Evolutionary conservation across 345 rosid genomes (phyloP).

Genomic region (Geranium rotundifolium): DNA sequence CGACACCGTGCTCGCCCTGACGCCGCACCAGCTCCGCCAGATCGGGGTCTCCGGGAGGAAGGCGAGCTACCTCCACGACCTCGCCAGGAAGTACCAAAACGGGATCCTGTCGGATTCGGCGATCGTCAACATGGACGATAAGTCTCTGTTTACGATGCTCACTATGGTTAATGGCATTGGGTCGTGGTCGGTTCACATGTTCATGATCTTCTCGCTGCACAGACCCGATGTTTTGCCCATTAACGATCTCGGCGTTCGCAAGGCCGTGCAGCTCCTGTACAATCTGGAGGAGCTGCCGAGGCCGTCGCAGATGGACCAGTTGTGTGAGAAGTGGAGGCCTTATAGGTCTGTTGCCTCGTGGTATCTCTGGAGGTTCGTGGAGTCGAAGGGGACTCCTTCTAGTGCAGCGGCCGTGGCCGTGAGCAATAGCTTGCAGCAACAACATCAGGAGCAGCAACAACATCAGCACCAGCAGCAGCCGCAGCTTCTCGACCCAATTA

Average conservation of each 20-base stretch:
- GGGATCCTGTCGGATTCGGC: slow-evolving; percentile 76
- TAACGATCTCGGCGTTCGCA: slow-evolving; percentile 78
- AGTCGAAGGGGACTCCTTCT: slow-evolving; percentile 55
- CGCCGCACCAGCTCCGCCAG: slow-evolving; percentile 77
- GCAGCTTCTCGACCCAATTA: slow-evolving; percentile 74
- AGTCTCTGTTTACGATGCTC: slow-evolving; percentile 86
- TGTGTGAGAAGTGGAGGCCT: slow-evolving; percentile 93
- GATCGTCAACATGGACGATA: slow-evolving; percentile 86
- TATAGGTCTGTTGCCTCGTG: slow-evolving; percentile 90
- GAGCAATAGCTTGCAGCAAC: slow-evolving; percentile 37
- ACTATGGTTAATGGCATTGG: slow-evolving; percentile 99
- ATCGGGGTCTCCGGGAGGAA: slow-evolving; percentile 89
- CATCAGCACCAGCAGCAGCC: slow-evolving; percentile 36
- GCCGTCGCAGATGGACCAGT: slow-evolving; percentile 84
- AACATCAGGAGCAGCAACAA: slow-evolving; percentile 38
- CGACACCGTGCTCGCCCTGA: slow-evolving; percentile 50
- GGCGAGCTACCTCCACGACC: slow-evolving; percentile 88
- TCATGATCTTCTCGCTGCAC: slow-evolving; percentile 91
- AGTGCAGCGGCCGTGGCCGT: slow-evolving; percentile 52
- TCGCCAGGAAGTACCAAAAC: slow-evolving; percentile 79
- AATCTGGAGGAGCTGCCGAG: slow-evolving; percentile 75
- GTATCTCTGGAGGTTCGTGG: slow-evolving; percentile 85
- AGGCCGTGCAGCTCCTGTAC: slow-evolving; percentile 78
- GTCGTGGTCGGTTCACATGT: slow-evolving; percentile 98
- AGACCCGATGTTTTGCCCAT: slow-evolving; percentile 94